Percentiles rank a stretch among this genome's conserved stretches.
These are phyloP conservation scores for Picea glauca DNA, from an alignment of 75 land plant species.

Conservation along the genomic window DNA sequence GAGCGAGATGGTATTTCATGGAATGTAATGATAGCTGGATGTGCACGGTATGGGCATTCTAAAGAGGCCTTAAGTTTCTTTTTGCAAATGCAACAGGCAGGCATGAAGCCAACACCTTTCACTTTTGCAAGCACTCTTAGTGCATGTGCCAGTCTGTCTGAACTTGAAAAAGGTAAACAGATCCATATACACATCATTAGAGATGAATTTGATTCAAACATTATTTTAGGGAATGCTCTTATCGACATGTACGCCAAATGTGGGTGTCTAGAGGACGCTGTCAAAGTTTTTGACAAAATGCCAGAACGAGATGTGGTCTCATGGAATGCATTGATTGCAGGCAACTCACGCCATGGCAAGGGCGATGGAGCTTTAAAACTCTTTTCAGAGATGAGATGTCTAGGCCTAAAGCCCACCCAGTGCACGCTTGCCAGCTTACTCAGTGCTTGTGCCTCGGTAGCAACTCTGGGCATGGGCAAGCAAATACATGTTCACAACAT, in stretches of 20 bases:
- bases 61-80: too few species aligned
- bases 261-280: conserved; percentile 17
- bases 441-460: conserved; percentile 12
- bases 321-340: conserved; percentile 11
- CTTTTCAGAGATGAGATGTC: conserved; percentile 9
- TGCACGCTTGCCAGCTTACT: conserved; percentile 13
- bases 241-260: conserved; percentile 21
- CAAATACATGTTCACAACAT: conserved; percentile 8
- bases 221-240: conserved; percentile 9
- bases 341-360: conserved; percentile 10
- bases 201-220: conserved; percentile 8
- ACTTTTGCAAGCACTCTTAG: background rate
- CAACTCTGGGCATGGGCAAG: conserved; percentile 12
- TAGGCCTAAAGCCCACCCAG: background rate
- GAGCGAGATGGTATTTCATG: conserved; percentile 40
- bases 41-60: too few species aligned
- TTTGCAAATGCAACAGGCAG: too few species aligned
- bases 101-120: too few species aligned
- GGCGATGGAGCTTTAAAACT: conserved; percentile 12
- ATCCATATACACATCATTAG: conserved; percentile 13
- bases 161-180: conserved; percentile 11
- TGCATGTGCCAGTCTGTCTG: conserved; percentile 17
- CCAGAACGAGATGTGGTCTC: conserved; percentile 13
- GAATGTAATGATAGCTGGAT: conserved; percentile 20
- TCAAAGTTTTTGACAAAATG: conserved; percentile 15